Conservation (phyloP, 164 flowering plant genomes). For the Umbilicus rupestris region DNA sequence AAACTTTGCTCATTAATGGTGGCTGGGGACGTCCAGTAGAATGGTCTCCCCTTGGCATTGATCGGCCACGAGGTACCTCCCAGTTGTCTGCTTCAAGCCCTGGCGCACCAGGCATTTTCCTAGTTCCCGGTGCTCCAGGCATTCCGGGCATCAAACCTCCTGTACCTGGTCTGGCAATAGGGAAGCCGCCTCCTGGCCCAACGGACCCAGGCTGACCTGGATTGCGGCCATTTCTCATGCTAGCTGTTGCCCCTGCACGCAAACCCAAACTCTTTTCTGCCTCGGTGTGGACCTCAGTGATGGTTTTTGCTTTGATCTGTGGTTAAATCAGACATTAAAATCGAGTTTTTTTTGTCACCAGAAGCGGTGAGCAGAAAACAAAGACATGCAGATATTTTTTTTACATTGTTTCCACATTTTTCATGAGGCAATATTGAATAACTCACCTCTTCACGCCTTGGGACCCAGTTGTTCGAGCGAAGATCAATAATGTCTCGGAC, state of each 20-base stretch:
- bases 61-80: constrained; percentile 60
- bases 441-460: constrained; percentile 86
- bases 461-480: constrained; percentile 85
- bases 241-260: constrained; percentile 83
- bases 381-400: neutral
- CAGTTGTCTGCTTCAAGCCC: constrained; percentile 61
- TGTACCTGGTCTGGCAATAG: constrained; percentile 38
- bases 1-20: constrained; percentile 24
- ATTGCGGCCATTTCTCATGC: constrained; percentile 51
- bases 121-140: constrained; percentile 64
- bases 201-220: constrained; percentile 38
- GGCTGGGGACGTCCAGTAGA: constrained; percentile 27
- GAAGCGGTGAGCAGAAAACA: neutral
- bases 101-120: constrained; percentile 73
- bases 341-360: neutral
- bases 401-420: neutral
- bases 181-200: constrained; percentile 63
- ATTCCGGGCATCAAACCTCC: constrained; percentile 83
- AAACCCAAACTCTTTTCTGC: constrained; percentile 85
- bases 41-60: constrained; percentile 41
- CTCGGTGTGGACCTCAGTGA: constrained; percentile 82
- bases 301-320: constrained; percentile 88
- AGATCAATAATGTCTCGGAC: constrained; percentile 72
- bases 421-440: neutral
- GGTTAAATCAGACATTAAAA: neutral